These are phyloP conservation scores for Nigrospora osmanthi DNA, from an alignment of 2,329 filamentous ascomycete genomes.

Conservation along the genomic window DNA sequence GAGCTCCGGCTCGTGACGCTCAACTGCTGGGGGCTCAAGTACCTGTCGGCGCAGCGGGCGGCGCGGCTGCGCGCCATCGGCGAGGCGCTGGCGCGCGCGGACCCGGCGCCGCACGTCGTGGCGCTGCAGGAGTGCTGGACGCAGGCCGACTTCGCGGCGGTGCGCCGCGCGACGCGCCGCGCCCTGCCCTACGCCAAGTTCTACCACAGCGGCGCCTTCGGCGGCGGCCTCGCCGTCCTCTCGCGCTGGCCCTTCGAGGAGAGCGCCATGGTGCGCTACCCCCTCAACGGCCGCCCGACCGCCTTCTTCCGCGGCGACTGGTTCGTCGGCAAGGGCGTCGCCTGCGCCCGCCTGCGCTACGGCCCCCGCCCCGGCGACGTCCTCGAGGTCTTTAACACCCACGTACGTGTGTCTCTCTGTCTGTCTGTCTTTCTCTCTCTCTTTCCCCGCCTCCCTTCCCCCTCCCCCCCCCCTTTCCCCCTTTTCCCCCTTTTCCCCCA, in stretches of 20 bases:
- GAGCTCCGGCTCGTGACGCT: conserved; percentile 76
- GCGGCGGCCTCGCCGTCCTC: conserved; percentile 80
- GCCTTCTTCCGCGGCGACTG: conserved; percentile 94
- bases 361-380: conserved; percentile 58
- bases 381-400: conserved; percentile 87
- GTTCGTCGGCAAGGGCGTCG: conserved; percentile 93
- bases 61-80: conserved; percentile 81
- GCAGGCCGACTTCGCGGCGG: conserved; percentile 71
- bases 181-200: conserved; percentile 88
- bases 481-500: neutral
- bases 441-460: too few relatives aligned
- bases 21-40: conserved; percentile 97
- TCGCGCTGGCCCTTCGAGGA: conserved; percentile 90
- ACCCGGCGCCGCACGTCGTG: conserved; percentile 72
- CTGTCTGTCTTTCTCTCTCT: too few relatives aligned
- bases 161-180: conserved; percentile 63
- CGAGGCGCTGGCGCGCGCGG: conserved; percentile 60
- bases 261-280: conserved; percentile 77
- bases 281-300: conserved; percentile 87
- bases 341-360: conserved; percentile 70
- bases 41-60: conserved; percentile 68
- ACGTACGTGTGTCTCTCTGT: too few relatives aligned
- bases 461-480: neutral
- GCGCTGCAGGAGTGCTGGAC: conserved; percentile 96
- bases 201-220: conserved; percentile 84